Evolutionary conservation across 2,329 filamentous ascomycete species (phyloP).

Genomic region (Didymella pomorum): DNA sequence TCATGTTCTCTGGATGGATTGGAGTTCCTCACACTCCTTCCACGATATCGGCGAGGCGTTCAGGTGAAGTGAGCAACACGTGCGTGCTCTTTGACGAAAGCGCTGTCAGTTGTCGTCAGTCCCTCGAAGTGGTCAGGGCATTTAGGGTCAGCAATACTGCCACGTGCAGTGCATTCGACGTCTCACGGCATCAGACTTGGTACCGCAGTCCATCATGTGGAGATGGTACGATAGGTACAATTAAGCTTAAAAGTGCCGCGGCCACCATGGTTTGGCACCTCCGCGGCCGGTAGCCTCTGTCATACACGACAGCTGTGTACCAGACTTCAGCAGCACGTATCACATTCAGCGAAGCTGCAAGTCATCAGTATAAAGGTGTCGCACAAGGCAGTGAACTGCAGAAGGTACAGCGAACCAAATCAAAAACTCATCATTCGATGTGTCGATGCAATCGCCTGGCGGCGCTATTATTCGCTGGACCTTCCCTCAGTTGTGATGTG

Average conservation of each 20-base stretch:
- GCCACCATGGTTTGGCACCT: constrained; percentile 16
- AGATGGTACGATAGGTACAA: constrained; percentile 10
- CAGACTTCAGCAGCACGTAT: constrained; percentile 10
- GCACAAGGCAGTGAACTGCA: constrained; percentile 7
- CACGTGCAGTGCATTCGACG: constrained; percentile 6
- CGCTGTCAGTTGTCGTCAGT: neutral
- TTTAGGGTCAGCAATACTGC: constrained; percentile 1
- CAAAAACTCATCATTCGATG: constrained; percentile 14
- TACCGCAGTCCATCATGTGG: constrained; percentile 2
- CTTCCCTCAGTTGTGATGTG: constrained; percentile 21
- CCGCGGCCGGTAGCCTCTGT: constrained; percentile 35
- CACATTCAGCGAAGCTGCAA: constrained; percentile 5
- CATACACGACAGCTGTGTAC: constrained; percentile 15
- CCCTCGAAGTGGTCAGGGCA: neutral
- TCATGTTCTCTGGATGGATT: neutral
- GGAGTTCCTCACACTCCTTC: neutral
- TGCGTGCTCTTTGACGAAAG: neutral
- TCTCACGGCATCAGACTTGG: constrained; percentile 8
- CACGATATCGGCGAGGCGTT: neutral
- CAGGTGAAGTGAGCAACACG: neutral
- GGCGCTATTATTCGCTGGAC: constrained; percentile 32
- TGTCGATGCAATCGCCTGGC: constrained; percentile 24
- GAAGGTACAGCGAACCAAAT: constrained; percentile 16
- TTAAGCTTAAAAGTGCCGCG: constrained; percentile 3
- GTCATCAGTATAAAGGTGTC: constrained; percentile 13